phyloP scores from a whole-genome alignment of 2,329 filamentous ascomycete genomes.

The Penicillium italicum region DNA sequence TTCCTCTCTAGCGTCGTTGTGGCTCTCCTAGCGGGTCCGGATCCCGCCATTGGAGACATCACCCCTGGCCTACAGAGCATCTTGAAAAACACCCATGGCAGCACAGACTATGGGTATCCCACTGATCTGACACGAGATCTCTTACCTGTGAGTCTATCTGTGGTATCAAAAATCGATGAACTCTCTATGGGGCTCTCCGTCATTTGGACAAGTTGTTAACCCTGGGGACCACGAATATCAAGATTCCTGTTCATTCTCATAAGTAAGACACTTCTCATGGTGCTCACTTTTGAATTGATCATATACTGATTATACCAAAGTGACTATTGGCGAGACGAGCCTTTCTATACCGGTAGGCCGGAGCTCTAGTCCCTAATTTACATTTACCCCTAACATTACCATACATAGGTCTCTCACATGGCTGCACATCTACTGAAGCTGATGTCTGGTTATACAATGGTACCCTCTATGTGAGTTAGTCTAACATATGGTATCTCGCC shows the following conservation, averaged over 20 bases:
- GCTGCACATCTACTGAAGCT: constrained; percentile 57
- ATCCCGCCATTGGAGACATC: constrained; percentile 27
- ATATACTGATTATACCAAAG: constrained; percentile 37
- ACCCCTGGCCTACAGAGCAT: constrained; percentile 54
- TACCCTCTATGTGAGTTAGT: constrained; percentile 49
- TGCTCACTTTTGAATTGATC: neutral
- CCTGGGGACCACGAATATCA: neutral
- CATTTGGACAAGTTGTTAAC: constrained; percentile 7
- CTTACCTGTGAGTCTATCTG: constrained; percentile 46
- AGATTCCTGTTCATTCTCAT: constrained; percentile 44
- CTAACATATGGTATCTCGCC: neutral
- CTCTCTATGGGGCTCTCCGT: neutral
- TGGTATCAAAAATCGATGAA: neutral
- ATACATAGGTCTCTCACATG: constrained; percentile 51
- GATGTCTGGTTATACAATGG: constrained; percentile 59
- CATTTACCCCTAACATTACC: constrained; percentile 17
- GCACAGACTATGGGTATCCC: constrained; percentile 55
- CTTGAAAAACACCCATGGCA: constrained; percentile 52
- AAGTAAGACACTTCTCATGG: constrained; percentile 29
- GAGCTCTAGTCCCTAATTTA: constrained; percentile 25
- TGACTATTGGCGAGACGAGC: constrained; percentile 53
- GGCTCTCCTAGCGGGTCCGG: constrained; percentile 23
- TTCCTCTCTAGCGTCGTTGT: constrained; percentile 21
- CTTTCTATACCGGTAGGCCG: constrained; percentile 45
- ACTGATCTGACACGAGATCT: constrained; percentile 60